Percentiles rank a stretch among this genome's conserved stretches.
phyloP scores from a whole-genome alignment of 1,284 basidiomycete genomes.

The Apiotrichum sp. region DNA sequence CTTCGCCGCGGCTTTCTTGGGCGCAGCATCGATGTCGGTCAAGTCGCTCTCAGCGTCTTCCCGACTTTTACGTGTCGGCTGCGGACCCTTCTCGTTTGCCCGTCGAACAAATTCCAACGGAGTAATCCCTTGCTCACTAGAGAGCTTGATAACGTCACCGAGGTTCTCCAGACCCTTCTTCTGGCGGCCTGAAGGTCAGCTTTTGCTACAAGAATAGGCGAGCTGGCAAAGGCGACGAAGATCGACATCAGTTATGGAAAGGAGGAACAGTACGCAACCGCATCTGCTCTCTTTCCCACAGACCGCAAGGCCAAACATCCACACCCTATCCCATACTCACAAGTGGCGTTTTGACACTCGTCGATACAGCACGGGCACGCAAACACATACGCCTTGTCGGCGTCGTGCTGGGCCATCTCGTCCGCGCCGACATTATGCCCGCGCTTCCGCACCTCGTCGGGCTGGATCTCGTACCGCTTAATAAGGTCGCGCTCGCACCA shows the following conservation, averaged over 20 bases:
- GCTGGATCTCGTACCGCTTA: constrained; percentile 21
- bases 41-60: constrained; percentile 9
- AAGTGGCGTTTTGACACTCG: constrained; percentile 27
- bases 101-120: constrained; percentile 10
- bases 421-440: constrained; percentile 1
- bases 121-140: constrained; percentile 8
- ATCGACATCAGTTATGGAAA: too few relatives aligned
- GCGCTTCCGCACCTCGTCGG: constrained; percentile 3
- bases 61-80: background rate
- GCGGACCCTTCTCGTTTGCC: background rate
- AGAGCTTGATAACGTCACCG: constrained; percentile 19
- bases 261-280: too few relatives aligned
- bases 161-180: constrained; percentile 30
- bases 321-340: constrained; percentile 17
- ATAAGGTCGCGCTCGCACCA: constrained; percentile 31
- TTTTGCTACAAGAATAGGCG: too few relatives aligned
- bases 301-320: too few relatives aligned
- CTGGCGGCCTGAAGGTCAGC: constrained; percentile 22
- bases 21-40: constrained; percentile 11
- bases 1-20: background rate
- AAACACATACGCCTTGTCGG: constrained; percentile 14
- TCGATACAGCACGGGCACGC: constrained; percentile 31
- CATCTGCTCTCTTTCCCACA: too few relatives aligned
- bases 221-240: too few relatives aligned
- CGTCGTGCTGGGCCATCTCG: constrained; percentile 11